Conservation (phyloP, 2,329 filamentous ascomycete species). For the Rhynchosporium secalis region DNA sequence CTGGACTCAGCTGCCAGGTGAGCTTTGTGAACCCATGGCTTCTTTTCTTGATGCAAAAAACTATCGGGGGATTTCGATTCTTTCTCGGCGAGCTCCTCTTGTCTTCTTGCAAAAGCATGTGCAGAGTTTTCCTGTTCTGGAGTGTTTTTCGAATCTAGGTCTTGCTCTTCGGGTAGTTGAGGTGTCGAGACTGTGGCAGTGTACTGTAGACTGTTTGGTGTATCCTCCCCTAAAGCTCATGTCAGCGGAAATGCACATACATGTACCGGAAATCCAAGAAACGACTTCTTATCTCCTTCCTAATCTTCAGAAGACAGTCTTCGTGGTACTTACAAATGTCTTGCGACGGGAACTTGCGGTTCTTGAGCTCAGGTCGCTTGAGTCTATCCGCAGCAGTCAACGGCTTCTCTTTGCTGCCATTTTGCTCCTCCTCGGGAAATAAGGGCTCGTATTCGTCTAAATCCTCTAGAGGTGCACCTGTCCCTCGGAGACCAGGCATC, state of each 20-base stretch:
- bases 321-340: conserved; percentile 65
- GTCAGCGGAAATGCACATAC: neutral
- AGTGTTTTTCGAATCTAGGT: conserved; percentile 34
- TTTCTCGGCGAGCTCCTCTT: conserved; percentile 64
- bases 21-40: conserved; percentile 50
- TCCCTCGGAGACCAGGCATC: conserved; percentile 45
- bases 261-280: neutral
- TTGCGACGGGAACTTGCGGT: conserved; percentile 83
- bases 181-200: conserved; percentile 83
- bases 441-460: conserved; percentile 94
- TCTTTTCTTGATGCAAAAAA: conserved; percentile 54
- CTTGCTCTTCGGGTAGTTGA: conserved; percentile 56
- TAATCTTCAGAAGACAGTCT: neutral
- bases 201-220: conserved; percentile 78
- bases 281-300: neutral
- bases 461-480: conserved; percentile 76
- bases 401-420: conserved; percentile 48
- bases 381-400: conserved; percentile 55
- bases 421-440: conserved; percentile 76
- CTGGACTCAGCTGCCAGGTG: conserved; percentile 55
- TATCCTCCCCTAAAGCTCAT: conserved; percentile 66
- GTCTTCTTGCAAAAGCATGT: conserved; percentile 64
- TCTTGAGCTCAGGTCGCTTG: conserved; percentile 54
- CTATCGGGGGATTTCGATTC: conserved; percentile 50
- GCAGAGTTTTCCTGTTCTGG: conserved; percentile 51